phyloP scores from a whole-genome alignment of 2,329 filamentous ascomycete genomes.

The Colletotrichum simmondsii region DNA sequence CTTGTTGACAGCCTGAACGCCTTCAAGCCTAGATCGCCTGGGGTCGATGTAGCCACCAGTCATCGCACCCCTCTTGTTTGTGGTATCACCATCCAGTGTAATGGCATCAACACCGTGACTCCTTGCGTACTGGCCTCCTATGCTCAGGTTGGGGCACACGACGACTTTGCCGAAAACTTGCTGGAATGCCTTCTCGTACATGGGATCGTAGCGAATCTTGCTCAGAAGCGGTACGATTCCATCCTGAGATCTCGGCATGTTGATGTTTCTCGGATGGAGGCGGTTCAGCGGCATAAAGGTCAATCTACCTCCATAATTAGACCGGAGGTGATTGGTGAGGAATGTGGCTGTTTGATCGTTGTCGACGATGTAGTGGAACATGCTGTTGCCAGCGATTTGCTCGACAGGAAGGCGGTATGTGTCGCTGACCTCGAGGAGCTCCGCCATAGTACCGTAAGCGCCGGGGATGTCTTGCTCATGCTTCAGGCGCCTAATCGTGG shows the following conservation, averaged over 20 bases:
- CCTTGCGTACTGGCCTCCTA: constrained; percentile 90
- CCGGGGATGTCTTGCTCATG: constrained; percentile 82
- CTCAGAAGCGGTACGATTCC: constrained; percentile 86
- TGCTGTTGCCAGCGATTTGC: constrained; percentile 88
- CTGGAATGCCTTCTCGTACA: constrained; percentile 86
- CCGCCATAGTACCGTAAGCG: constrained; percentile 91
- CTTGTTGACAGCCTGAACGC: constrained; percentile 78
- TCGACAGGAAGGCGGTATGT: constrained; percentile 90
- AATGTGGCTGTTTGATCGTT: constrained; percentile 87
- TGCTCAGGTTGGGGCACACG: constrained; percentile 88
- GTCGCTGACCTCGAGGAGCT: constrained; percentile 88
- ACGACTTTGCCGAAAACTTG: constrained; percentile 97
- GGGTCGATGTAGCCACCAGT: constrained; percentile 95
- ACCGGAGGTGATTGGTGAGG: constrained; percentile 82
- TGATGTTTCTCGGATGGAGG: constrained; percentile 75
- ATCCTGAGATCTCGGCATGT: constrained; percentile 77
- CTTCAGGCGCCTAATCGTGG: constrained; percentile 86
- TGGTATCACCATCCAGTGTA: constrained; percentile 92
- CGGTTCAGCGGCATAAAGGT: constrained; percentile 96
- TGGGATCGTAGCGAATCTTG: constrained; percentile 82
- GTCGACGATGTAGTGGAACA: constrained; percentile 97
- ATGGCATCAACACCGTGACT: constrained; percentile 94
- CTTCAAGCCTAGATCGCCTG: constrained; percentile 86
- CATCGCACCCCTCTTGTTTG: constrained; percentile 94
- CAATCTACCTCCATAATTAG: constrained; percentile 83